A percentile compares a stretch with the other conserved stretches of the same genome.
phyloP scores from a whole-genome alignment of 768 basidiomycete genomes.

The Austroboletus festivus region DNA sequence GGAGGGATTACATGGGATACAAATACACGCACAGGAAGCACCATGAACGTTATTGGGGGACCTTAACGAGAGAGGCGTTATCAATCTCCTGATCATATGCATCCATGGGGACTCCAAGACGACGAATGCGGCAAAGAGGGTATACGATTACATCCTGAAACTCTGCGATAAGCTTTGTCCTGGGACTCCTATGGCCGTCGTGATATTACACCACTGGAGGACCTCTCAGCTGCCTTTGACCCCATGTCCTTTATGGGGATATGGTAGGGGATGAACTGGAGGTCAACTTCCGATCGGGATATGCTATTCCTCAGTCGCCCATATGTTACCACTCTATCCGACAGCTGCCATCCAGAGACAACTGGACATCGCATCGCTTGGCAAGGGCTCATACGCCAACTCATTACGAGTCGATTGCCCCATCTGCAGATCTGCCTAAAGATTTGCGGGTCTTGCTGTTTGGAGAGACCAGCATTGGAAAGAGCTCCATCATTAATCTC shows the following conservation, averaged over 20 bases:
- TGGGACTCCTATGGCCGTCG: not conserved
- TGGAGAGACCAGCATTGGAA: slow-evolving; percentile 33
- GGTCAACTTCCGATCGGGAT: slow-evolving; percentile 29
- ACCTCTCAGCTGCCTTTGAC: not conserved
- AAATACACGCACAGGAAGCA: slow-evolving; percentile 19
- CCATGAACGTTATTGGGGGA: slow-evolving; percentile 21
- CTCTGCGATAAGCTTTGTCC: not conserved
- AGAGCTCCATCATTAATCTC: slow-evolving; percentile 28
- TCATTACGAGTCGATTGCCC: slow-evolving; percentile 14
- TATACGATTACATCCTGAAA: not conserved
- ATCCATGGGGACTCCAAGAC: slow-evolving; percentile 19
- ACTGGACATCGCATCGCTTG: slow-evolving; percentile 19
- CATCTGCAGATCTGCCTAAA: slow-evolving; percentile 18
- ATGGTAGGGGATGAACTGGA: slow-evolving; percentile 16
- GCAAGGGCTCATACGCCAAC: slow-evolving; percentile 15
- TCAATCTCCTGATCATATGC: slow-evolving; percentile 28
- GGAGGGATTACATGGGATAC: slow-evolving; percentile 20
- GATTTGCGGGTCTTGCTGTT: slow-evolving; percentile 38
- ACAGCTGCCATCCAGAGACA: slow-evolving; percentile 19
- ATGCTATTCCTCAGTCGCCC: slow-evolving; percentile 30
- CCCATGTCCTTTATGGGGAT: not conserved
- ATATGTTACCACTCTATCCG: slow-evolving; percentile 37
- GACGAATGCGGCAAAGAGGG: not conserved
- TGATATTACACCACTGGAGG: not conserved
- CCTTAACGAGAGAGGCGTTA: slow-evolving; percentile 18